These are phyloP conservation scores for Amauroascus niger DNA, from an alignment of 2,329 filamentous ascomycete species.

Conservation along the genomic window DNA sequence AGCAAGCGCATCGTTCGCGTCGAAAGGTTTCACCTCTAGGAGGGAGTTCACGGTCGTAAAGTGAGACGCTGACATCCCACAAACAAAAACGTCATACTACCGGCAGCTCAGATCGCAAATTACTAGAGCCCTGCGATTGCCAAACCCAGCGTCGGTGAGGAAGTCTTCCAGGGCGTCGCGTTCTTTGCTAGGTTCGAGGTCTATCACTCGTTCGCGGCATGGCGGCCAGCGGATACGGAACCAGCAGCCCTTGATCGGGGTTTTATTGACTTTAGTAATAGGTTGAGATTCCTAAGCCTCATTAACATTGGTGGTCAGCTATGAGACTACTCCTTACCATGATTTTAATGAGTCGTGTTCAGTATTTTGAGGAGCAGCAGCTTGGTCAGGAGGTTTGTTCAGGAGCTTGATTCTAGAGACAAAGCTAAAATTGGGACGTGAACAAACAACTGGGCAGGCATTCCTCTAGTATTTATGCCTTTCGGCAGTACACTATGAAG, in stretches of 20 bases:
- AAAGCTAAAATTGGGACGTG: too few relatives aligned
- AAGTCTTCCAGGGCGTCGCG: neutral
- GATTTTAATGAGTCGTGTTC: neutral
- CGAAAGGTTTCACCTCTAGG: neutral
- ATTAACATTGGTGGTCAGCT: neutral
- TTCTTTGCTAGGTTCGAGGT: neutral
- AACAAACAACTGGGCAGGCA: too few relatives aligned
- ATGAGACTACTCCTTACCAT: neutral
- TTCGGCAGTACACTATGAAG: too few relatives aligned
- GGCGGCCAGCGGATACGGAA: neutral
- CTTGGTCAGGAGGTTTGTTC: neutral
- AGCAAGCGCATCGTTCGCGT: neutral
- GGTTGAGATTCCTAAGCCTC: neutral
- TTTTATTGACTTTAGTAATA: too few relatives aligned
- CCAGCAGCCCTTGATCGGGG: neutral
- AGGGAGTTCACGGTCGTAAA: neutral
- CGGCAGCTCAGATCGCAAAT: neutral
- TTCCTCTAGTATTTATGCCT: too few relatives aligned
- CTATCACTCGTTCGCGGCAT: neutral
- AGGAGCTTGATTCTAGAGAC: too few relatives aligned
- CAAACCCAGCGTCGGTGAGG: neutral
- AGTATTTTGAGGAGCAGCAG: too few relatives aligned
- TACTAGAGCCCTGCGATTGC: neutral
- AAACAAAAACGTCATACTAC: neutral
- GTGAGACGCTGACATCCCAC: neutral